Evolutionary conservation across 2,329 filamentous ascomycete genomes (phyloP).

Genomic region (Aspergillus awamori): DNA sequence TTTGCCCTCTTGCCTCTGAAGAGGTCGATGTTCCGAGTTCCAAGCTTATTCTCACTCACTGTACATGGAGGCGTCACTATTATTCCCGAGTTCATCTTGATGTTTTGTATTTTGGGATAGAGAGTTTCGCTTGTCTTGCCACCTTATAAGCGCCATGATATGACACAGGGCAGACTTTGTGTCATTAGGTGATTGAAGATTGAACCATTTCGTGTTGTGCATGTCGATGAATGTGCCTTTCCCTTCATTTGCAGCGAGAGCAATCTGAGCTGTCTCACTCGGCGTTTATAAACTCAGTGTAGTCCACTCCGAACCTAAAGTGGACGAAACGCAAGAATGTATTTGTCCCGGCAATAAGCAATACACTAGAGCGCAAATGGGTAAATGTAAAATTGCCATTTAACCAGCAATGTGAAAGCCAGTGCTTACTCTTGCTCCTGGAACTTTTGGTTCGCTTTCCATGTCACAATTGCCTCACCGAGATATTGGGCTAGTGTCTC

Average conservation of each 20-base stretch:
- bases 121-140: neutral
- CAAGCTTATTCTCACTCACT: too few species aligned
- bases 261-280: neutral
- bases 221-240: neutral
- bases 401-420: neutral
- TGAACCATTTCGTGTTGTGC: neutral
- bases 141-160: neutral
- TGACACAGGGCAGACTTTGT: neutral
- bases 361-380: neutral
- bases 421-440: neutral
- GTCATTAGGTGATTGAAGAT: neutral
- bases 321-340: neutral
- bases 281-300: neutral
- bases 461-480: neutral
- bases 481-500: neutral
- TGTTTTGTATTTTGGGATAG: too few species aligned
- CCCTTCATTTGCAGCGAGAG: neutral
- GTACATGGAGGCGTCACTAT: too few species aligned
- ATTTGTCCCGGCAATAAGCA: neutral
- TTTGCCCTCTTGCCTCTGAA: too few species aligned
- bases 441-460: neutral
- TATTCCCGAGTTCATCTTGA: too few species aligned
- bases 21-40: too few species aligned
- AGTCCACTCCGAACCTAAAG: neutral
- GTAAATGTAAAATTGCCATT: too few species aligned